Evolutionary conservation across 2,329 filamentous ascomycete genomes (phyloP), one percentile per base, ranked within the genome.

Genomic region (Hymenoscyphus linearis): DNA sequence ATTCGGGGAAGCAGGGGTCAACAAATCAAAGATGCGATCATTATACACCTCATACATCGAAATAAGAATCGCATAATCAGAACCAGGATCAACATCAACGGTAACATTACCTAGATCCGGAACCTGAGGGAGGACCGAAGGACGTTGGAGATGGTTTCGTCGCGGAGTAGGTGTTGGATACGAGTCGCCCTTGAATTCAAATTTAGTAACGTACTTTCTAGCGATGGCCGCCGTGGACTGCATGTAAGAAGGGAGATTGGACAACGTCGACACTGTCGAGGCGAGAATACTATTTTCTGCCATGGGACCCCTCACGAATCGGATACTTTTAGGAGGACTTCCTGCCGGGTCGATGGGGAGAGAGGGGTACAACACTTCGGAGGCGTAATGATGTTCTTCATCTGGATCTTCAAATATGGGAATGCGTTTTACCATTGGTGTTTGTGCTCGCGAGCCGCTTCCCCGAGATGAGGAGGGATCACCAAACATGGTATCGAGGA

Each of bases 1-100:
- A 0, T 80, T 80, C 64, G 82, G 82, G 25, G 80, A 76, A 2
- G 84, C 82, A 0, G 85, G 83, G 0, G 88, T 89, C 1, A 99
- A 80, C 0, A 99, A 85, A 70, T 99, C 95, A 73, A 96, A 98
- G 67, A 99, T 98, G 37, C 93, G 87, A 76, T 99, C 93, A 72
- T 99, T 99, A 78, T 99, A 97, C 1, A 99, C 93, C 74, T 99
- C 95, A 75, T 98, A 98, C 93, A 99, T 99, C 59, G 92, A 96
- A 25, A 99, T 82, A 12, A 99, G 79, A 59, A 99, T 86, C 4
- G 89, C 88, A 69, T 97, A 97, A 68, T 96, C 91, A 59, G 88
- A 85, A 22, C 83, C 82, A 0, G 81, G 79, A 64, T 93, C 89
- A 55, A 85, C 79, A 0, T 85, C 80, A 0, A 96, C 80, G 4